These are phyloP conservation scores for Schizopora paradoxa DNA, from an alignment of 1,284 basidiomycete species.

Conservation along the genomic window DNA sequence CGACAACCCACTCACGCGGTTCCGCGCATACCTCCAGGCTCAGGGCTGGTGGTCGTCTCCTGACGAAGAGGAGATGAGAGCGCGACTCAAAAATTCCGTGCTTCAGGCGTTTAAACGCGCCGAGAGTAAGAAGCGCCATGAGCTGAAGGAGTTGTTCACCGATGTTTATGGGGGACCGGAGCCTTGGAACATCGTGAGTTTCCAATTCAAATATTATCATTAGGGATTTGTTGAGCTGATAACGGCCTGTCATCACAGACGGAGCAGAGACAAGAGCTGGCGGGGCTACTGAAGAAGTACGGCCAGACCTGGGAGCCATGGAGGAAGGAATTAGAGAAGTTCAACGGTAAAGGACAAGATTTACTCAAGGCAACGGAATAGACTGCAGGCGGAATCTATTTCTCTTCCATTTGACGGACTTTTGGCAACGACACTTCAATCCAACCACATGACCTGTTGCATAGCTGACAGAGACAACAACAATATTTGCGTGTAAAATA, in stretches of 20 bases:
- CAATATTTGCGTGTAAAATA: no score
- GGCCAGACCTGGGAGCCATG: constrained; percentile 80
- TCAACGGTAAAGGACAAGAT: constrained; percentile 74
- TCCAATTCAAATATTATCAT: neutral
- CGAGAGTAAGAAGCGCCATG: constrained; percentile 66
- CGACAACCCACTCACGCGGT: constrained; percentile 85
- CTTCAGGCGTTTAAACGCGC: constrained; percentile 75
- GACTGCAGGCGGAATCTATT: no score
- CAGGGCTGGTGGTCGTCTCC: constrained; percentile 82
- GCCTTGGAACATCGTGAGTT: constrained; percentile 79
- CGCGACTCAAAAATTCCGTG: constrained; percentile 67
- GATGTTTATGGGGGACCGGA: constrained; percentile 85
- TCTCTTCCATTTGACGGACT: no score
- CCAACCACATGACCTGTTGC: no score
- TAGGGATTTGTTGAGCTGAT: neutral
- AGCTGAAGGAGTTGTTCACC: constrained; percentile 77
- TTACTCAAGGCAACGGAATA: constrained; percentile 26
- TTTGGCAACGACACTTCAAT: no score
- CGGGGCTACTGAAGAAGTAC: constrained; percentile 75
- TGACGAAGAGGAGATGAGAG: constrained; percentile 70
- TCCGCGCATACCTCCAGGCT: constrained; percentile 78
- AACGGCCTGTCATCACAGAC: constrained; percentile 45
- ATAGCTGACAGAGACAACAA: no score
- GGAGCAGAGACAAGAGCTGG: constrained; percentile 82
- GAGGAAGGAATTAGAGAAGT: constrained; percentile 75